Base-by-base conservation (phyloP, 2,329 filamentous ascomycete genomes). In the Clarireedia sp. region DNA sequence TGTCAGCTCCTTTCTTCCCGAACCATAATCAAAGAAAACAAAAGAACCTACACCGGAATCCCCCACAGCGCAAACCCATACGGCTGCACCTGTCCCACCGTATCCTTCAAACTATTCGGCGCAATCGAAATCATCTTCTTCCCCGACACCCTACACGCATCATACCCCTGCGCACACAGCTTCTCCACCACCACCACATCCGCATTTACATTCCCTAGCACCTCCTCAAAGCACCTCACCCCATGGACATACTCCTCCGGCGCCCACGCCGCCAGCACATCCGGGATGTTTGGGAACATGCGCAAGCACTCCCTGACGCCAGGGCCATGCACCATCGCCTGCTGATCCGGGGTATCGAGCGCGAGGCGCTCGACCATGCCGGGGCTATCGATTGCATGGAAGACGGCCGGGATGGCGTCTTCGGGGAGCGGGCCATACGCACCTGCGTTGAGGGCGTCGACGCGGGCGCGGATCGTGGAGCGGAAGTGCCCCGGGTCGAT, bases 31-130 rank as follows among this genome's bases (percentile, higher is more conserved):
- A n/a, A n/a, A n/a, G n/a, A 60, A 41, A 36, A 46, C 8, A 2
- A 46, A 16, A n/a, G 5, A 47, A 70, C 71, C 63, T 59, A 73
- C 72, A 66, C 61, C 1, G 72, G 72, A 48, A 68, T 71, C 57
- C 69, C 73, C 67, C 70, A 73, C 9, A 73, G 57, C 16, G 62
- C 62, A 5, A 59, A 65, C 5, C 59, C 62, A 23, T 63, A 62
- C 2, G 74, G 72, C 57, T 79, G 76, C 33, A 68, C 60, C 3
- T 68, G 66, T 0, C 59, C 46, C 38, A 74, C 60, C 62, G 73
- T 71, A 56, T 76, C 68, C 61, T 75, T 66, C 67, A 73, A 61
- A 43, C 74, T 67, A 38, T 75, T 78, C 1, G 76, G 75, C 48
- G 72, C 73, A 6, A 78, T 63, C 1, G 75, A 62, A 0, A 72